These are phyloP conservation scores for Elsinoe necatrix DNA, from an alignment of 2,329 filamentous ascomycete species.

Conservation along the genomic window DNA sequence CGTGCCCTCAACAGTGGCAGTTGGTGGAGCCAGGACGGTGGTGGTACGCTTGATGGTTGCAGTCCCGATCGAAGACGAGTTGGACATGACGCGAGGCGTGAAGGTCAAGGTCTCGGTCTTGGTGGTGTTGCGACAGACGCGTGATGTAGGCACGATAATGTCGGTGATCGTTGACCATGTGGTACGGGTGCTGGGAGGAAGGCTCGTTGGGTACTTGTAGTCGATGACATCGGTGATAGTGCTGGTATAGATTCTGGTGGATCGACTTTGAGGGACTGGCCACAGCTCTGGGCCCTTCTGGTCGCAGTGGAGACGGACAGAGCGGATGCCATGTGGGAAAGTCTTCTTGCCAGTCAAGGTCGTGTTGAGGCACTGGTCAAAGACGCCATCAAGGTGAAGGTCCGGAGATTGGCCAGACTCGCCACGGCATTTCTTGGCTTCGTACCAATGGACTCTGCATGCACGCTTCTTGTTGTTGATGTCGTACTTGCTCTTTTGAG, in stretches of 20 bases:
- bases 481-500: neutral
- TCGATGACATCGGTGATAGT: neutral
- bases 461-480: neutral
- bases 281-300: neutral
- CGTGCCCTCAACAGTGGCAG: conserved; percentile 7
- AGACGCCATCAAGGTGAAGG: neutral
- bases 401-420: neutral
- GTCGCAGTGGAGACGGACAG: conserved; percentile 5
- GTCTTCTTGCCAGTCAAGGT: neutral
- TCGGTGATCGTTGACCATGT: neutral
- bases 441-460: neutral
- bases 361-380: neutral
- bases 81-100: neutral
- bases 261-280: neutral
- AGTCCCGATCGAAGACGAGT: neutral
- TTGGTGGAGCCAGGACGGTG: neutral
- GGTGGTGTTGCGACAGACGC: neutral
- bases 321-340: neutral
- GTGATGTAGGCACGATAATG: neutral
- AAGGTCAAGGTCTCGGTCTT: neutral
- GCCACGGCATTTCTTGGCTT: neutral
- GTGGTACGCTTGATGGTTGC: neutral
- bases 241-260: neutral
- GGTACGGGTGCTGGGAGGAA: neutral
- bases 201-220: neutral